These are phyloP conservation scores for Teratosphaeria destructans DNA, from an alignment of 2,329 filamentous ascomycete species.

Conservation along the genomic window DNA sequence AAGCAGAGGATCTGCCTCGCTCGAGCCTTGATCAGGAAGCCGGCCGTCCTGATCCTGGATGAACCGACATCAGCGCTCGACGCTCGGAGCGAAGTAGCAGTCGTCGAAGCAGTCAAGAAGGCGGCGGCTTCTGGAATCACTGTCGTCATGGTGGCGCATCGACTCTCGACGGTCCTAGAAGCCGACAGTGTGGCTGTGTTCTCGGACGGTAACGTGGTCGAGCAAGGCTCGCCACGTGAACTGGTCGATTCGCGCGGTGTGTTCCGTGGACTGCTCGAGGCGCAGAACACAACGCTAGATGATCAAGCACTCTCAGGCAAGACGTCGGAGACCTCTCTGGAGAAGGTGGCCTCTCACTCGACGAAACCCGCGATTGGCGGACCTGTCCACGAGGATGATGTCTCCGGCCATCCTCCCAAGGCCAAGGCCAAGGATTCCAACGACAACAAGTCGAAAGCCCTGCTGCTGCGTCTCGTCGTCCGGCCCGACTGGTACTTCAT, in stretches of 20 bases:
- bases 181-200: conserved; percentile 73
- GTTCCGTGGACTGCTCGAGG: conserved; percentile 19
- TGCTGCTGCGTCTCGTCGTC: conserved; percentile 6
- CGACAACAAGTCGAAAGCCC: background rate
- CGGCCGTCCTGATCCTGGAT: conserved; percentile 36
- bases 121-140: conserved; percentile 45
- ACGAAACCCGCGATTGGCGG: background rate
- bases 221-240: conserved; percentile 51
- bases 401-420: background rate
- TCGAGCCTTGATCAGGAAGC: conserved; percentile 34
- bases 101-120: conserved; percentile 33
- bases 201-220: conserved; percentile 53
- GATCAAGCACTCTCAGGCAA: background rate
- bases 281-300: conserved; percentile 13
- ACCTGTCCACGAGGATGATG: background rate
- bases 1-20: conserved; percentile 38
- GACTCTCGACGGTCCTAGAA: conserved; percentile 66
- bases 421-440: background rate
- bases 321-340: background rate
- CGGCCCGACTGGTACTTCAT: conserved; percentile 31
- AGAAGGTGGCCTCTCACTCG: background rate
- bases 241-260: conserved; percentile 31
- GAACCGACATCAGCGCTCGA: conserved; percentile 39
- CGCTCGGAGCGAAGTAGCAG: conserved; percentile 31
- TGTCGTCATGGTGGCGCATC: conserved; percentile 62